Base-by-base conservation (phyloP, 495 filamentous ascomycete species). In the Tuber aestivum region DNA sequence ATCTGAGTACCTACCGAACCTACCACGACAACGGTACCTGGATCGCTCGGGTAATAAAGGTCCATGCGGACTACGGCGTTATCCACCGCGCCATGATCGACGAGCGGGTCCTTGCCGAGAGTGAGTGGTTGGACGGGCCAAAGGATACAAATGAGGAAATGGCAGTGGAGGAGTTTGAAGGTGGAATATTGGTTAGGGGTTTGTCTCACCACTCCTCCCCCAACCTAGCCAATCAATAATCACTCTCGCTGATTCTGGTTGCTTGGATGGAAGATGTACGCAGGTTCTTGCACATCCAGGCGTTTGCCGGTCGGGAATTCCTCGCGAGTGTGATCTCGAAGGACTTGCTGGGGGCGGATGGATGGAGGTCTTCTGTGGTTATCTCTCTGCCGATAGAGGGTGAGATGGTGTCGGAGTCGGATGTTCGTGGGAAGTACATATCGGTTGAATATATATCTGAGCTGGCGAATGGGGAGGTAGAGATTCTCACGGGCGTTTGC, bases 251-350 rank as follows among this genome's bases (percentile, higher is more conserved):
- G 71, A 48, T 50, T 77, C 70, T n/a, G 41, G 27, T n/a, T 18
- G 9, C n/a, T 23, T 23, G 18, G 56, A 70, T 50, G 42, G 42
- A 7, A 81, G 79, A 82, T 44, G 80, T 82, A 8, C 81, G 74
- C 42, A 82, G 82, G 69, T 68, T 82, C 48, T 61, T 82, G 32
- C 81, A 82, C 61, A 70, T 82, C 35, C 81, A 82, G 73, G 81
- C 81, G n/a, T 82, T 82, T 73, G 77, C 80, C 32, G 80, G 80
- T 27, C 75, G 81, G 6, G 81, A 82, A 65, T 82, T 82, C 45
- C 56, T 82, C 1, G 48, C 79, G 40, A 77, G 80, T 4, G 56
- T 80, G 18, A 79, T 82, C 72, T 79, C 61, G 35, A 74, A 80
- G 37, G 80, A 82, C 18, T 73, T 82, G 45, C 76, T 70, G 21